Evolutionary conservation across 306 rosid species (phyloP).

Genomic region (Glycine tomentella): DNA sequence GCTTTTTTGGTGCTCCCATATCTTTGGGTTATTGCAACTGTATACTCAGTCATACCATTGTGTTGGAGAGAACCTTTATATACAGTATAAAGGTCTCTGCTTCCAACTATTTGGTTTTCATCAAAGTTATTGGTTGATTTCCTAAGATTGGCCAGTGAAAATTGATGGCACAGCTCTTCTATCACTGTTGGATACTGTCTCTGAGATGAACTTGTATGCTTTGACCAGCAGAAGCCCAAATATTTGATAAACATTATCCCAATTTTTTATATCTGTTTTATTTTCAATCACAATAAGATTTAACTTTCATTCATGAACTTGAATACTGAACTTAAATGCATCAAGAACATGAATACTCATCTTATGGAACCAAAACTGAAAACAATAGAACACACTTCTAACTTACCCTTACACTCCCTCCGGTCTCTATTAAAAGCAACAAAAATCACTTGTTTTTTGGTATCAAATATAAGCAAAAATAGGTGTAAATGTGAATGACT

Average conservation of each 20-base stretch:
- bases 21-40: not conserved
- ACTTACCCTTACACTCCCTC: no score
- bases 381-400: not conserved
- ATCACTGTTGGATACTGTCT: not conserved
- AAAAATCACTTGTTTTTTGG: no score
- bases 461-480: no score
- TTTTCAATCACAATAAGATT: not conserved
- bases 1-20: not conserved
- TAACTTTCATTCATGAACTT: not conserved
- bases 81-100: not conserved
- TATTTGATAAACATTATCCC: not conserved
- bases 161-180: slow-evolving; percentile 39
- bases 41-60: not conserved
- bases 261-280: not conserved
- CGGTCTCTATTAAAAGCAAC: no score
- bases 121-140: slow-evolving; percentile 40
- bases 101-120: not conserved
- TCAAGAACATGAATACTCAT: not conserved
- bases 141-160: slow-evolving; percentile 34
- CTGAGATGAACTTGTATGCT: not conserved
- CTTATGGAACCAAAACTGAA: not conserved
- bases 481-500: no score
- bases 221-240: not conserved
- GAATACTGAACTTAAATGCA: not conserved
- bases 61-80: slow-evolving; percentile 37